Percentiles rank a stretch among this genome's conserved stretches.
Evolutionary conservation across 75 land plant species (phyloP).

Genomic region (Sequoia sempervirens): DNA sequence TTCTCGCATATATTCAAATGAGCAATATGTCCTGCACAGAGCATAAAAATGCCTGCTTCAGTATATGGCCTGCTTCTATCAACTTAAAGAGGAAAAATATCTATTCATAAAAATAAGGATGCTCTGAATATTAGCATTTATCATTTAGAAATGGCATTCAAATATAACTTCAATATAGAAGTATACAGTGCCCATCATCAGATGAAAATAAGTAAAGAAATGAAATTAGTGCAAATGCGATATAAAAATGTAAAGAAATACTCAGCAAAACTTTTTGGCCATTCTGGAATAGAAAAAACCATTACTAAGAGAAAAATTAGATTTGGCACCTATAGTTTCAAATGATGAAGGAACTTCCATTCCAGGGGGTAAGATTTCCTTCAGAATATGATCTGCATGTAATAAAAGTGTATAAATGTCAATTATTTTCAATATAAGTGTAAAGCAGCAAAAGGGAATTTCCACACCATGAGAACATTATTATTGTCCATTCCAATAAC

Average conservation of each 20-base stretch:
- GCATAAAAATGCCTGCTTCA: neutral
- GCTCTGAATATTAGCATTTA: neutral
- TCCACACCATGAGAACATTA: neutral
- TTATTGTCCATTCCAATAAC: neutral
- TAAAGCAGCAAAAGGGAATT: neutral
- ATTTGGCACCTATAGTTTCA: conserved; percentile 81
- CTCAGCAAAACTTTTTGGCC: neutral
- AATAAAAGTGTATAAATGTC: conserved; percentile 1
- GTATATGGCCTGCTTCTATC: neutral
- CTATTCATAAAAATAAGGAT: neutral
- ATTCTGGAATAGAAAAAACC: neutral
- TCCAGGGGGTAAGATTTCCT: conserved; percentile 79
- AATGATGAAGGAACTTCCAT: conserved; percentile 88
- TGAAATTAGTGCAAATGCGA: neutral
- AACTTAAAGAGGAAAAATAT: no score
- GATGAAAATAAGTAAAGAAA: neutral
- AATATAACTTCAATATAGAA: neutral
- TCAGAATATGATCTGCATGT: conserved; percentile 74
- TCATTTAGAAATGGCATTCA: neutral
- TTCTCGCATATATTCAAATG: conserved; percentile 84
- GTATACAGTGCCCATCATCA: neutral
- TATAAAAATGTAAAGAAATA: neutral
- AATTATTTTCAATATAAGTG: neutral
- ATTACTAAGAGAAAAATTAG: conserved; percentile 18
- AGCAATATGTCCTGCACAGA: conserved; percentile 86